phyloP scores from a whole-genome alignment of 306 rosid genomes.

The Cicer chorassanicum region DNA sequence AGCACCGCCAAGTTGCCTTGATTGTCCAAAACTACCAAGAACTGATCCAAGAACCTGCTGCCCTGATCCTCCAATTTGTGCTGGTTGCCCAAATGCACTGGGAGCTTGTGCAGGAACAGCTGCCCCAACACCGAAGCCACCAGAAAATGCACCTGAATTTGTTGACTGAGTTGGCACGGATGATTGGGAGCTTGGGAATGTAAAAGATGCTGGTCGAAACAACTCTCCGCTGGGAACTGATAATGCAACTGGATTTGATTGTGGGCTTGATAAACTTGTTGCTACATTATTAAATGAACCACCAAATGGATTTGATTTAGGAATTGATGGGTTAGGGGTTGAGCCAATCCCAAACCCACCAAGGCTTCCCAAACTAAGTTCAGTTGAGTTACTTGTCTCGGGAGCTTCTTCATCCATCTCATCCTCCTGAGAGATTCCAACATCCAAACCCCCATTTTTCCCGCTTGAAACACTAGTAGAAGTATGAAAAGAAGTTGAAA shows the following conservation, averaged over 20 bases:
- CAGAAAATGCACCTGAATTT: conserved; percentile 62
- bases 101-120: conserved; percentile 58
- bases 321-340: conserved; percentile 55
- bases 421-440: conserved; percentile 62
- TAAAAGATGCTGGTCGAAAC: conserved; percentile 87
- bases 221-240: conserved; percentile 70
- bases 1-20: conserved; percentile 82
- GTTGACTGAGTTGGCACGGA: conserved; percentile 58
- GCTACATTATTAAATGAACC: conserved; percentile 63
- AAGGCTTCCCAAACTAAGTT: conserved; percentile 66
- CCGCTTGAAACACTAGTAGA: conserved; percentile 48
- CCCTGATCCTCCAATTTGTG: conserved; percentile 80
- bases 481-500: conserved; percentile 52
- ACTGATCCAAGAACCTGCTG: conserved; percentile 91
- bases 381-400: conserved; percentile 57
- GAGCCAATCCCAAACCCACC: conserved; percentile 71
- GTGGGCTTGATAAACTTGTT: conserved; percentile 48
- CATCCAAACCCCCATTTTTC: conserved; percentile 56
- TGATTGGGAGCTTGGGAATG: conserved; percentile 61
- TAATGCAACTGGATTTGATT: conserved; percentile 42
- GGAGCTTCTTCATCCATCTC: conserved; percentile 98
- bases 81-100: conserved; percentile 70
- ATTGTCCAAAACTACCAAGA: conserved; percentile 91
- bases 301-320: conserved; percentile 79
- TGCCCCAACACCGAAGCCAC: conserved; percentile 62